phyloP scores from a whole-genome alignment of 1,284 basidiomycete genomes.

The Trametes versicolor region DNA sequence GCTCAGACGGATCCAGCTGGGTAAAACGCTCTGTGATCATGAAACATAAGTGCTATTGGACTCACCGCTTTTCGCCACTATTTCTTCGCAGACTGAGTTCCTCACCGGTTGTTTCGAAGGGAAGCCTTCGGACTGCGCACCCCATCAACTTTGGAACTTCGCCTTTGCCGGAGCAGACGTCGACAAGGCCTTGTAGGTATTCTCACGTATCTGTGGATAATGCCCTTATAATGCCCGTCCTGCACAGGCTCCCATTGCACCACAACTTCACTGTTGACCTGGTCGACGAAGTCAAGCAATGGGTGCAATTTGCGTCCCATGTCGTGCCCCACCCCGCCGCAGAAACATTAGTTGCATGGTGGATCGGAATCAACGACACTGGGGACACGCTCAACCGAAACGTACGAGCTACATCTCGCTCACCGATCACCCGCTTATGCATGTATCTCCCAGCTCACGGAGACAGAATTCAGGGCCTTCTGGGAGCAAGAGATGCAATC shows the following conservation, averaged over 20 bases:
- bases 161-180: conserved; percentile 67
- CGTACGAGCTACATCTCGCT: conserved; percentile 37
- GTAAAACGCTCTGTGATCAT: conserved; percentile 37
- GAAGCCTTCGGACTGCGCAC: conserved; percentile 51
- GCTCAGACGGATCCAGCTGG: conserved; percentile 65
- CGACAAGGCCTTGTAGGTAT: conserved; percentile 51
- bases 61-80: no score
- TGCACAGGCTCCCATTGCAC: conserved; percentile 46
- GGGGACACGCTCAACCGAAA: conserved; percentile 58
- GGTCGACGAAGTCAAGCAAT: conserved; percentile 61
- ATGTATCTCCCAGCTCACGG: conserved; percentile 48
- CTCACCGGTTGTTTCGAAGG: conserved; percentile 61
- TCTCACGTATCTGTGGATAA: neutral
- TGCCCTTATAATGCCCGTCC: no score
- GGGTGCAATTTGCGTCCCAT: conserved; percentile 53
- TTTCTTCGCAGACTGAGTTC: conserved; percentile 53
- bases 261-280: conserved; percentile 59
- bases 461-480: conserved; percentile 53
- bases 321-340: conserved; percentile 54
- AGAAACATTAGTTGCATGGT: conserved; percentile 61
- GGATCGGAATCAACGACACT: conserved; percentile 69
- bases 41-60: neutral
- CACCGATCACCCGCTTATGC: neutral
- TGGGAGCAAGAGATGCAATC: conserved; percentile 61
- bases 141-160: conserved; percentile 64